These are phyloP conservation scores for Neurospora crassa DNA, from an alignment of 2,329 filamentous ascomycete genomes.

Conservation along the genomic window DNA sequence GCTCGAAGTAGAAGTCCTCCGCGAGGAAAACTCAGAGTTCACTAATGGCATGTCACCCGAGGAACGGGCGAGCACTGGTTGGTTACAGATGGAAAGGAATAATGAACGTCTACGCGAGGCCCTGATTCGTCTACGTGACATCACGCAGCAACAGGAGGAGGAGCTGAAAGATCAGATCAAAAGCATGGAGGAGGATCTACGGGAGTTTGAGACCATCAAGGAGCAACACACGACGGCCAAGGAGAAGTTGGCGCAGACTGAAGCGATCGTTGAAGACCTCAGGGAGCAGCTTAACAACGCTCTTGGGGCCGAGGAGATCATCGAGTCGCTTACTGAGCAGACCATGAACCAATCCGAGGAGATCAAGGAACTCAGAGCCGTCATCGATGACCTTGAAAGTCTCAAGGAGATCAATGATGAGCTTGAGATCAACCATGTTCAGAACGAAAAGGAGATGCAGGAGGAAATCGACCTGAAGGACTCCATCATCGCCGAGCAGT, in stretches of 20 bases:
- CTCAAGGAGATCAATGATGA: conserved; percentile 92
- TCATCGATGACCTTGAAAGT: conserved; percentile 79
- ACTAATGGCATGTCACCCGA: conserved; percentile 79
- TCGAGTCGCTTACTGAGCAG: conserved; percentile 81
- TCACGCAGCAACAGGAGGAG: conserved; percentile 75
- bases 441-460: conserved; percentile 89
- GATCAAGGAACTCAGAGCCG: conserved; percentile 70
- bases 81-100: conserved; percentile 83
- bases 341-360: conserved; percentile 77
- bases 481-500: conserved; percentile 71
- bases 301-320: conserved; percentile 82
- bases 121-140: conserved; percentile 71
- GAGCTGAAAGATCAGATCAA: conserved; percentile 69
- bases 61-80: conserved; percentile 76
- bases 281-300: conserved; percentile 86
- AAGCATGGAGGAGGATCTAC: conserved; percentile 61
- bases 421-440: conserved; percentile 83
- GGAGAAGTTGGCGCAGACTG: conserved; percentile 62
- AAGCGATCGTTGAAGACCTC: conserved; percentile 73
- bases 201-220: conserved; percentile 57
- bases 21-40: conserved; percentile 79
- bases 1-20: conserved; percentile 76
- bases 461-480: conserved; percentile 89
- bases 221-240: conserved; percentile 61
- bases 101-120: conserved; percentile 85